Evolutionary conservation across 2,329 filamentous ascomycete species (phyloP).

Genomic region (Blastomyces percursus): DNA sequence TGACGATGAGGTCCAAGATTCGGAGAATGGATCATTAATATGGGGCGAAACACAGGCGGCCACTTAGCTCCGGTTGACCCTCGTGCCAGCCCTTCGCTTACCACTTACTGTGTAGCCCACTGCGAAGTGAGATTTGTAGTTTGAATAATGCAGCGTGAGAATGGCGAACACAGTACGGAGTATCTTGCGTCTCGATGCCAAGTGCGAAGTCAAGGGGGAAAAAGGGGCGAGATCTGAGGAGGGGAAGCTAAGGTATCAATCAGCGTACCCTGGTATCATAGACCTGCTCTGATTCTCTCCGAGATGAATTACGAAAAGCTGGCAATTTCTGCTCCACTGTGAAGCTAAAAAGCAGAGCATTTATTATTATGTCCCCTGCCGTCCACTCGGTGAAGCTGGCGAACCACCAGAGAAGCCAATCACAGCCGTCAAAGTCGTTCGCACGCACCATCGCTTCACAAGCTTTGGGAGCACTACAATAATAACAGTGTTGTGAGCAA

Average conservation of each 20-base stretch:
- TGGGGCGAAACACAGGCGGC: background rate
- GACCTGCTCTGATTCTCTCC: background rate
- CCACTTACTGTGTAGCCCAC: background rate
- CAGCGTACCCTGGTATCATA: background rate
- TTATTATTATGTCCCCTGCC: background rate
- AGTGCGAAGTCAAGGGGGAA: background rate
- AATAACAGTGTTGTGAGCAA: too few species aligned
- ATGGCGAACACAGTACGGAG: background rate
- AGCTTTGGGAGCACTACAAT: too few species aligned
- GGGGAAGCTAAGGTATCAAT: background rate
- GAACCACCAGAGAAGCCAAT: too few species aligned
- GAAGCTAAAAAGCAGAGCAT: background rate
- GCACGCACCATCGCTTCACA: background rate
- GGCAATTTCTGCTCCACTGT: background rate
- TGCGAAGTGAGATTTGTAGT: background rate
- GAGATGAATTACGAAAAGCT: background rate
- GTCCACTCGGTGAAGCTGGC: background rate
- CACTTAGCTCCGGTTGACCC: background rate
- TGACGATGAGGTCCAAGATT: background rate
- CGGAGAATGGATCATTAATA: background rate
- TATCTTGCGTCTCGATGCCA: too few species aligned
- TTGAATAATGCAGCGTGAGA: background rate
- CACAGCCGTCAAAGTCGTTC: too few species aligned
- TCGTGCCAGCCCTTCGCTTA: background rate
- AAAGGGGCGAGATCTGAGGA: background rate